Conservation (phyloP, 306 rosid species). For the Medicago lupulina region DNA sequence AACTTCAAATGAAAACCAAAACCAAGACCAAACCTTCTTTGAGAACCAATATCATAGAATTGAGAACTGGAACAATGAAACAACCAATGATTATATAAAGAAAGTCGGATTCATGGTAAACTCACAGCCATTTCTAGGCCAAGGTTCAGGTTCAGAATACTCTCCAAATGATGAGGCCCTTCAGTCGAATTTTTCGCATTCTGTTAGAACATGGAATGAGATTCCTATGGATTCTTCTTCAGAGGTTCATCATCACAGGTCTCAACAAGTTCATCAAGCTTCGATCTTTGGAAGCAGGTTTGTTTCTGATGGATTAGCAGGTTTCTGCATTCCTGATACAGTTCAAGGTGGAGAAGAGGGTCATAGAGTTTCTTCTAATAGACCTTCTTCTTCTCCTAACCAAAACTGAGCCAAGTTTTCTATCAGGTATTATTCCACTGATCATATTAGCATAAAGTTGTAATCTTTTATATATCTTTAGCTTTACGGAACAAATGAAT, state of each 20-base stretch:
- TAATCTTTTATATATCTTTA: neutral
- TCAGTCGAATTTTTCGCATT: slow-evolving; percentile 69
- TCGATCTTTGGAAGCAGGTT: slow-evolving; percentile 65
- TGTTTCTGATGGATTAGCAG: slow-evolving; percentile 49
- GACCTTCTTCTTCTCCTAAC: slow-evolving; percentile 55
- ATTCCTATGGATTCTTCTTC: slow-evolving; percentile 47
- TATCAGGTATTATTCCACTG: slow-evolving; percentile 17
- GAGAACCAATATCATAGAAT: slow-evolving; percentile 59
- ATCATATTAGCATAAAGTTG: slow-evolving; percentile 4
- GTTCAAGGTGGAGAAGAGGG: slow-evolving; percentile 53
- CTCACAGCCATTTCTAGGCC: slow-evolving; percentile 53
- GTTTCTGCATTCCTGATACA: slow-evolving; percentile 57
- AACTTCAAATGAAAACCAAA: neutral
- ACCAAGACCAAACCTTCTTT: slow-evolving; percentile 50
- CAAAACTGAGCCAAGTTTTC: neutral
- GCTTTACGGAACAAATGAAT: slow-evolving; percentile 1
- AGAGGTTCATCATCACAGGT: slow-evolving; percentile 47
- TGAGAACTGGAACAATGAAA: slow-evolving; percentile 52
- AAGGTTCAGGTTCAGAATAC: slow-evolving; percentile 47
- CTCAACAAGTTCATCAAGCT: slow-evolving; percentile 48
- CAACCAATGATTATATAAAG: slow-evolving; percentile 29
- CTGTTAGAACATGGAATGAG: slow-evolving; percentile 56
- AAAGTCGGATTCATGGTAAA: slow-evolving; percentile 52
- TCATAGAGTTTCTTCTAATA: slow-evolving; percentile 51
- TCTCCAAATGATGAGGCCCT: slow-evolving; percentile 74